phyloP scores from a whole-genome alignment of 1,284 basidiomycete genomes.

The Fomitiporia mediterranea region DNA sequence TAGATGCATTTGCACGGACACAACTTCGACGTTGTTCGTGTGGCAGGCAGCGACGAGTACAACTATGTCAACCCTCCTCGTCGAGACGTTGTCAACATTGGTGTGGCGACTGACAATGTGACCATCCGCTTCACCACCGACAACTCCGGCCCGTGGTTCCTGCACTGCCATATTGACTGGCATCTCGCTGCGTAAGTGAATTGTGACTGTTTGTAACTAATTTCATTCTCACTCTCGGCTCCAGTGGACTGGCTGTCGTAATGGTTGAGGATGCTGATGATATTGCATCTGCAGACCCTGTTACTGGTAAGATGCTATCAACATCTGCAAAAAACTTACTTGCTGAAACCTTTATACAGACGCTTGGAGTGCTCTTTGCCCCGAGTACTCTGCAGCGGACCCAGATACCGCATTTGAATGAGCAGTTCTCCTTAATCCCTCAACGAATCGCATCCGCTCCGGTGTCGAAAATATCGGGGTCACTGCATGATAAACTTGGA shows the following conservation, averaged over 20 bases:
- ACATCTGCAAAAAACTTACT: no score
- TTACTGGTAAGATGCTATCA: conserved; percentile 27
- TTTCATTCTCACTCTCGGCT: conserved; percentile 32
- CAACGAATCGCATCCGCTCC: background rate
- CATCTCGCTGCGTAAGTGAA: conserved; percentile 36
- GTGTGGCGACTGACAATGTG: conserved; percentile 26
- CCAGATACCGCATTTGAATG: conserved; percentile 17
- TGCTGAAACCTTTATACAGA: background rate
- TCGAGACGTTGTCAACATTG: conserved; percentile 36
- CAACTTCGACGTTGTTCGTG: conserved; percentile 35
- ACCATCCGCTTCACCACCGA: conserved; percentile 38
- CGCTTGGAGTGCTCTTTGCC: conserved; percentile 17
- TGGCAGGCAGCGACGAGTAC: conserved; percentile 29
- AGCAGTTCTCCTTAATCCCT: background rate
- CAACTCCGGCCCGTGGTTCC: conserved; percentile 46
- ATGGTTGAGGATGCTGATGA: conserved; percentile 35
- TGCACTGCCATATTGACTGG: conserved; percentile 46
- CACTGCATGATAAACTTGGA: no score
- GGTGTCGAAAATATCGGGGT: no score
- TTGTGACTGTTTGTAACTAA: conserved; percentile 26
- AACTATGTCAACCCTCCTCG: conserved; percentile 36
- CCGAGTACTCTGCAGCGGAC: conserved; percentile 7
- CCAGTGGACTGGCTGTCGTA: conserved; percentile 39
- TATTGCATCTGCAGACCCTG: conserved; percentile 23
- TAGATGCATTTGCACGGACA: conserved; percentile 35